Base-by-base conservation (phyloP, 176 grass and related monocot genomes). In the Oryza longistaminata region DNA sequence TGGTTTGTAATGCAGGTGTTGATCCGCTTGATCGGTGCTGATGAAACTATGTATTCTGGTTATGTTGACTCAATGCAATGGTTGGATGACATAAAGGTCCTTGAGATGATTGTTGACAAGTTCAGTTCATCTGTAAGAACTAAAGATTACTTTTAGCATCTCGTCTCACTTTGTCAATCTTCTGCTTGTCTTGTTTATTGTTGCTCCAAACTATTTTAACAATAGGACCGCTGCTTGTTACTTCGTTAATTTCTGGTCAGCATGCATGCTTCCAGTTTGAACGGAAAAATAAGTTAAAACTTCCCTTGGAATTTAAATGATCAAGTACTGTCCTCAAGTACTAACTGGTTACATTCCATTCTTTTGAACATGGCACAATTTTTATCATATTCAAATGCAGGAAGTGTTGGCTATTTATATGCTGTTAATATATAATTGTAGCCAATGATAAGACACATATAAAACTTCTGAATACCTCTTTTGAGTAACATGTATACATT, bases 81-180 rank as follows among this genome's bases (percentile, higher is more conserved):
- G 93, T 82, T 98, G 82, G 96, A 98, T 85, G 93, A 94, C 65
- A 81, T 87, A 85, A 62, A 98, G 81, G 93, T 95, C 82, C 96
- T 98, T 77, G 96, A 98, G 87, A 93, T 98, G 93, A 95, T 98
- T 81, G 89, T 93, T 74, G 93, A 95, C 82, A 98, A 98, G 74
- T 98, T 98, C 55, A 88, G 93, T 80, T 94, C 86, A 74, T 98
- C 96, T 15, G 96, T 98, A 95, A 80, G 93, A 88, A 77, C 79
- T 68, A 82, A 84, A 75, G 14, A 74, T 77, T 82, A 9, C 64
- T 80, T 80, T 83, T 91, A 83, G 17, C 75, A 80, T 81, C 68
- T 48, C 71, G 50, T 66, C 64, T 86, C 49, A 52, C 7, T 52
- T 52, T 45, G 55, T 64, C 19, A 45, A 33, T 42, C 0, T 15